These are phyloP conservation scores for Sparassis latifolia DNA, from an alignment of 1,284 basidiomycete species.

Conservation along the genomic window DNA sequence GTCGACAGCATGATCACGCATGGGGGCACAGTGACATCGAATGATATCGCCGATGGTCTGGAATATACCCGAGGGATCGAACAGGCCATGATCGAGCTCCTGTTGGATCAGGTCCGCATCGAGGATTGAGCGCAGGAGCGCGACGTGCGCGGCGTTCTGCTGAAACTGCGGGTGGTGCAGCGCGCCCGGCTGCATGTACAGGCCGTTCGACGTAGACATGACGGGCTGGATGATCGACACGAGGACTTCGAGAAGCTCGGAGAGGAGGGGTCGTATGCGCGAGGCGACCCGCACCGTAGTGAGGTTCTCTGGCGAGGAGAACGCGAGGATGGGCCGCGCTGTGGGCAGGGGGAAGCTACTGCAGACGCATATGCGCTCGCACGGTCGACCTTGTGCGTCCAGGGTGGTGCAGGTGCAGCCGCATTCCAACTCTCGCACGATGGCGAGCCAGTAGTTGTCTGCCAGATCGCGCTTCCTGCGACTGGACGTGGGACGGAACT, in stretches of 20 bases:
- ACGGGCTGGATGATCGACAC: conserved; percentile 77
- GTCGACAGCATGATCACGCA: conserved; percentile 82
- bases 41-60: conserved; percentile 74
- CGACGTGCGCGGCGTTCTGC: conserved; percentile 42
- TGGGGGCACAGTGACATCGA: conserved; percentile 89
- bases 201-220: conserved; percentile 9
- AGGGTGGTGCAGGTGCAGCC: conserved; percentile 86
- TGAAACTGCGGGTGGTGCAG: conserved; percentile 21
- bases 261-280: conserved; percentile 66
- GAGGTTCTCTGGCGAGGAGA: conserved; percentile 31
- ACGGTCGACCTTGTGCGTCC: conserved; percentile 47
- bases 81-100: conserved; percentile 72
- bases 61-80: conserved; percentile 81
- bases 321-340: conserved; percentile 37
- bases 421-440: conserved; percentile 70
- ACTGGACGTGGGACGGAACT: conserved; percentile 66
- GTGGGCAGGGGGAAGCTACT: conserved; percentile 13
- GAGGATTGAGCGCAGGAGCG: conserved; percentile 53
- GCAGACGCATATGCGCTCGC: conserved; percentile 36
- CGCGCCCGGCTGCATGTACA: conserved; percentile 21
- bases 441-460: conserved; percentile 82
- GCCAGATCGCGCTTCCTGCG: conserved; percentile 70
- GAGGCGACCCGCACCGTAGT: conserved; percentile 67
- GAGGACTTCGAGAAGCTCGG: conserved; percentile 78
- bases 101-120: conserved; percentile 75